These are phyloP conservation scores for Daucus carota DNA, from an alignment of 129 eudicot species.

Conservation along the genomic window DNA sequence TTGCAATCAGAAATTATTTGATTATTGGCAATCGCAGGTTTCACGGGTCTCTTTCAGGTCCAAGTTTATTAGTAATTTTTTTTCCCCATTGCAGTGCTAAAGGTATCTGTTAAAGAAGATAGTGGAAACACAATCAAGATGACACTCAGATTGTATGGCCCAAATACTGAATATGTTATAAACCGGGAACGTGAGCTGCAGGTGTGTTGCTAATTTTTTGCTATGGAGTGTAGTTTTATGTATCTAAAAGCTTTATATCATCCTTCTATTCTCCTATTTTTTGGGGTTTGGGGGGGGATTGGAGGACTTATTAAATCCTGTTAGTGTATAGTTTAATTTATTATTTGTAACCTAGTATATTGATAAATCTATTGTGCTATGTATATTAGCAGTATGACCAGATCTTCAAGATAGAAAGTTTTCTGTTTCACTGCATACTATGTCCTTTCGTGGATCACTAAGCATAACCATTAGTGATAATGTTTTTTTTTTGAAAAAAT, in stretches of 20 bases:
- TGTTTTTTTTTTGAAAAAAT: neutral
- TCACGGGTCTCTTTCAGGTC: slow-evolving; percentile 1
- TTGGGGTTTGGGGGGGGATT: too few species aligned
- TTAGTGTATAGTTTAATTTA: neutral
- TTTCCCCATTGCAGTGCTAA: slow-evolving; percentile 53
- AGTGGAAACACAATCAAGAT: slow-evolving; percentile 40
- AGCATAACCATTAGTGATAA: neutral
- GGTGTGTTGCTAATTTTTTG: slow-evolving; percentile 32
- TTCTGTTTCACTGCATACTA: neutral
- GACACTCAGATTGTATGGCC: slow-evolving; percentile 87
- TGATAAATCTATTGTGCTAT: neutral
- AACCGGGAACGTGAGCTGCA: slow-evolving; percentile 75
- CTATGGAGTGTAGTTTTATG: neutral
- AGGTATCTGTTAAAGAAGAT: slow-evolving; percentile 59
- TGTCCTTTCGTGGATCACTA: neutral
- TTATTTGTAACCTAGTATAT: neutral
- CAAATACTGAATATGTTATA: slow-evolving; percentile 95
- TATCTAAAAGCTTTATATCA: neutral
- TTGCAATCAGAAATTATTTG: neutral
- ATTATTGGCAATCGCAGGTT: neutral
- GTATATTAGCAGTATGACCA: neutral
- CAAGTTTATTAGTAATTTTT: neutral
- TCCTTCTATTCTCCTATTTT: neutral
- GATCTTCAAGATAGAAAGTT: neutral
- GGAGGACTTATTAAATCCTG: neutral